Evolutionary conservation across 179 eudicot genomes (phyloP).

Genomic region (Camellia oleifera): DNA sequence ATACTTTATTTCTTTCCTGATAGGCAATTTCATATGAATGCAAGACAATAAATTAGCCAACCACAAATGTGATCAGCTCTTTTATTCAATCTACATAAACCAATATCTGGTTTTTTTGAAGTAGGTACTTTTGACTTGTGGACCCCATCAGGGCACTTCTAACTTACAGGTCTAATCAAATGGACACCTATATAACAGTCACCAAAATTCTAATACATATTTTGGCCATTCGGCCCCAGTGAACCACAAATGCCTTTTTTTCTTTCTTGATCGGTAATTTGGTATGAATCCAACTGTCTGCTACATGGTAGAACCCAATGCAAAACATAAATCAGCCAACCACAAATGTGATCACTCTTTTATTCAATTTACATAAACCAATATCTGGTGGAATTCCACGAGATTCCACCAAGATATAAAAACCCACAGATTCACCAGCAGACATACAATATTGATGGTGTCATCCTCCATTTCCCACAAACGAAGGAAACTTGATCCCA

Average conservation of each 20-base stretch:
- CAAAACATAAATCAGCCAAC: not conserved
- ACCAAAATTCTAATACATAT: no score
- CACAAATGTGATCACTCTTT: not conserved
- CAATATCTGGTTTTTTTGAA: not conserved
- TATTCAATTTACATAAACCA: not conserved
- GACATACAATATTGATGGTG: not conserved
- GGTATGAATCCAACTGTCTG: no score
- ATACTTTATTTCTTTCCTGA: no score
- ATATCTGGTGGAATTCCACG: conserved; percentile 5
- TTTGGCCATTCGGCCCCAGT: no score
- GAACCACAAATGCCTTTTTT: no score
- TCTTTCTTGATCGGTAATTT: no score
- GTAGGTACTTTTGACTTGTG: no score
- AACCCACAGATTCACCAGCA: not conserved
- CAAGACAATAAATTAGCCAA: not conserved
- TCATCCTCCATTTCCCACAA: not conserved
- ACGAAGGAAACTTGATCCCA: not conserved
- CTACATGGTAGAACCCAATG: not conserved
- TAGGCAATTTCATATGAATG: no score
- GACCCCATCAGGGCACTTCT: no score
- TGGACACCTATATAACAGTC: no score
- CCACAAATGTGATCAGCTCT: not conserved
- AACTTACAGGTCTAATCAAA: no score
- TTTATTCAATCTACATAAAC: no score
- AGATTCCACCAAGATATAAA: not conserved